Evolutionary conservation across 768 basidiomycete genomes (phyloP), one percentile per base, ranked within the genome.

Genomic region (Clitopilus hobsonii): DNA sequence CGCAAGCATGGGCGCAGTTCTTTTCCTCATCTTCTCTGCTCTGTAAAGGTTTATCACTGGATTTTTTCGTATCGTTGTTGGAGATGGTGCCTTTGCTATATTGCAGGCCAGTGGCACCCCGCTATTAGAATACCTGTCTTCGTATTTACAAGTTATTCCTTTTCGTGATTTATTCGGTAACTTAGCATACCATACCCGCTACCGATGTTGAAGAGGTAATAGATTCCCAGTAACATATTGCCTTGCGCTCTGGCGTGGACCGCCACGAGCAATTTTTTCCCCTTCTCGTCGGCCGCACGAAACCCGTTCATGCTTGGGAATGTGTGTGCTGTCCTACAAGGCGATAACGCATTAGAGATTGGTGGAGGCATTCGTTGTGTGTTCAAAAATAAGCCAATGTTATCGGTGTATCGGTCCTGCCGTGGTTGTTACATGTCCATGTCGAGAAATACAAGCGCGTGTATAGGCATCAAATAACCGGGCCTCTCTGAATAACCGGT

Each of bases 161-260:
- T 45, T 41, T 23, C 55, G 23, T 52, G n/a, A 38, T 51, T 18
- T 59, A 52, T 54, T 52, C 54, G 30, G 41, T 63, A 61, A 54
- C 27, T 60, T 62, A 62, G 57, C 55, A 49, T 52, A 58, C 54
- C 60, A 65, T 65, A 65, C 64, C 64, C 64, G 45, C 56, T 56
- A 38, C 36, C 38, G 51, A 56, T 49, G 54, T 53, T 58, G 47
- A 58, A 18, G 54, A 61, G 61, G 58, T 60, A 62, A 30, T 60
- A 38, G 57, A 58, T 55, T 58, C 51, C 54, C 49, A 25, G 51
- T 36, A 45, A 45, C 11, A 45, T 16, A 16, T 45, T 20, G 10
- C 11, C 41, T 45, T 6, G n/a, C 38, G 23, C 29, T 53, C 55
- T 28, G 49, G 52, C 50, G 27, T 53, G 53, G 52, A 49, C 45